These are phyloP conservation scores for Heracleum sosnowskyi DNA, from an alignment of 129 eudicot species.

Conservation along the genomic window DNA sequence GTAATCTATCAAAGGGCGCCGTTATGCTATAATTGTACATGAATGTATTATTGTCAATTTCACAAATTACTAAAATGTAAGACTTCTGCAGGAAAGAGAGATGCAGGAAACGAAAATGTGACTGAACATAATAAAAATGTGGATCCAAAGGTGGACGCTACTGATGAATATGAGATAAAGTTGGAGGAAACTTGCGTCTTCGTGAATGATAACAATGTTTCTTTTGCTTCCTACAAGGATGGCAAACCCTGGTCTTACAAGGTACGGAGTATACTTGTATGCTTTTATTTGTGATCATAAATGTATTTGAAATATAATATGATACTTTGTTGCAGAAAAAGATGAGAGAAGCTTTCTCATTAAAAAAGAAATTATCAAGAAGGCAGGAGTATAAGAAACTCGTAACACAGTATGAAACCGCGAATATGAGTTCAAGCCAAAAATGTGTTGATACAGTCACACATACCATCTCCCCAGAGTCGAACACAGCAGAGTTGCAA, in stretches of 20 bases:
- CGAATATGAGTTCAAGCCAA: constrained; percentile 9
- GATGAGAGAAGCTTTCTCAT: constrained; percentile 38
- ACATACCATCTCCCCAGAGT: background rate
- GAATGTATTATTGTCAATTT: background rate
- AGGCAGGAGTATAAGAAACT: constrained; percentile 45
- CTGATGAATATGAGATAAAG: constrained; percentile 14
- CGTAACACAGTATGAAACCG: constrained; percentile 24
- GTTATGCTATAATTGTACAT: background rate
- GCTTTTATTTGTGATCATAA: background rate
- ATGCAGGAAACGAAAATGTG: constrained; percentile 20
- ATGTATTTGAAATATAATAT: background rate
- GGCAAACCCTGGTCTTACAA: constrained; percentile 55
- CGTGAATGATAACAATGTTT: constrained; percentile 41
- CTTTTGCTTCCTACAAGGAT: constrained; percentile 19
- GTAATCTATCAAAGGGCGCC: background rate
- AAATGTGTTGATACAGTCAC: background rate
- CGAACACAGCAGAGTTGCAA: constrained; percentile 11
- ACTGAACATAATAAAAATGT: constrained; percentile 17
- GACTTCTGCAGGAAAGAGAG: constrained; percentile 12
- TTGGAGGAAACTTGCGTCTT: constrained; percentile 65
- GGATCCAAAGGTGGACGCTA: constrained; percentile 15
- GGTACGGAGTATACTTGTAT: constrained; percentile 27
- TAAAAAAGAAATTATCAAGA: constrained; percentile 40
- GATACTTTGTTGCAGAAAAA: constrained; percentile 43
- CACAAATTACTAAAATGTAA: background rate